phyloP scores from a whole-genome alignment of 192 early-diverging fungal species.

The Podila epicladia region DNA sequence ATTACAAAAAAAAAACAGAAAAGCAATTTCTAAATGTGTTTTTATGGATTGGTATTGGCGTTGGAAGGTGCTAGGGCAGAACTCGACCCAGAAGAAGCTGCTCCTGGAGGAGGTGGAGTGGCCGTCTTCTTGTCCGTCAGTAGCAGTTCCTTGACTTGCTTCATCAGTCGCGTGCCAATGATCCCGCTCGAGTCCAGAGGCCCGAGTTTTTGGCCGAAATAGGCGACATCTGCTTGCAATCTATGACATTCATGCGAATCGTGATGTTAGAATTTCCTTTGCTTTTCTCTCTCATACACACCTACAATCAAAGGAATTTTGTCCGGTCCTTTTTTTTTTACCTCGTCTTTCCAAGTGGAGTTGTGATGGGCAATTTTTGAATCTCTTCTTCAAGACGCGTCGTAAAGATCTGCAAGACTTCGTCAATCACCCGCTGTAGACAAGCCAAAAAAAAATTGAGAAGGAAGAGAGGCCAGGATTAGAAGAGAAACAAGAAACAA shows the following conservation, averaged over 20 bases:
- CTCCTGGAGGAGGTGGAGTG: neutral
- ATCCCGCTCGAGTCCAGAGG: constrained; percentile 42
- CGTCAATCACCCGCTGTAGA: constrained; percentile 72
- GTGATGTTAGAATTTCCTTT: neutral
- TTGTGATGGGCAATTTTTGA: constrained; percentile 57
- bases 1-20: too few species aligned
- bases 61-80: neutral
- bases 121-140: constrained; percentile 26
- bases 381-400: constrained; percentile 79
- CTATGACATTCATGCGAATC: constrained; percentile 1
- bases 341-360: constrained; percentile 73
- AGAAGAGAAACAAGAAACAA: neutral
- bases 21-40: too few species aligned
- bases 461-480: neutral
- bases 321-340: constrained; percentile 11
- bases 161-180: constrained; percentile 34
- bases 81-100: neutral
- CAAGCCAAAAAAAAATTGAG: neutral
- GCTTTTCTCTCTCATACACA: neutral
- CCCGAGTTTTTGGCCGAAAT: constrained; percentile 36
- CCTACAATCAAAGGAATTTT: neutral
- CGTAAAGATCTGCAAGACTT: constrained; percentile 84
- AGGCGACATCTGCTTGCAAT: constrained; percentile 40
- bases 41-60: neutral
- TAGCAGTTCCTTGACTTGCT: constrained; percentile 42